These are phyloP conservation scores for Panellus pusillus DNA, from an alignment of 768 basidiomycete genomes.

Conservation along the genomic window DNA sequence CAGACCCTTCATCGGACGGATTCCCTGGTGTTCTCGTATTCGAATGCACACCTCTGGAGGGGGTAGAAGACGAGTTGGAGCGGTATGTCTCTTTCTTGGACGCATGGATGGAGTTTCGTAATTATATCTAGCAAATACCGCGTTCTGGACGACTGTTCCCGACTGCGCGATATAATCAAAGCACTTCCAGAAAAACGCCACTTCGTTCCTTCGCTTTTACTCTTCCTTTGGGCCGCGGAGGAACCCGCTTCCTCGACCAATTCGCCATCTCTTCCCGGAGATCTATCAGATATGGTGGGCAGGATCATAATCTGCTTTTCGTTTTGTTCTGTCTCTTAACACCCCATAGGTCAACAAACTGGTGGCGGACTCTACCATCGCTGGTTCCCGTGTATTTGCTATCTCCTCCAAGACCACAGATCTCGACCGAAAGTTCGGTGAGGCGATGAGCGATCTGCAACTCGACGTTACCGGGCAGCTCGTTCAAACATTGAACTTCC, in stretches of 20 bases:
- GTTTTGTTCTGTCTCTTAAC: background rate
- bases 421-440: constrained; percentile 55
- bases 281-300: constrained; percentile 63
- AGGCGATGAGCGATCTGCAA: constrained; percentile 38
- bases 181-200: constrained; percentile 52
- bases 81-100: constrained; percentile 41
- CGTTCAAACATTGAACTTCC: constrained; percentile 45
- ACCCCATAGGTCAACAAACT: constrained; percentile 48
- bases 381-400: constrained; percentile 43
- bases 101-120: background rate
- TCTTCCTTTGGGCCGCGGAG: constrained; percentile 59
- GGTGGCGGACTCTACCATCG: constrained; percentile 41
- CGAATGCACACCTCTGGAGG: constrained; percentile 68
- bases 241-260: constrained; percentile 31
- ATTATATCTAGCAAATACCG: constrained; percentile 58
- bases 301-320: background rate
- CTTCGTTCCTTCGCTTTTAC: constrained; percentile 61
- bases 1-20: constrained; percentile 20
- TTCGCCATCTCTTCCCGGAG: constrained; percentile 31
- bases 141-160: constrained; percentile 68
- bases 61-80: constrained; percentile 64
- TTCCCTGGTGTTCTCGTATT: constrained; percentile 75
- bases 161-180: constrained; percentile 64
- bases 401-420: constrained; percentile 55
- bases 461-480: constrained; percentile 62